A percentile compares a stretch with the other conserved stretches of the same genome.
Conservation (phyloP, 2,329 filamentous ascomycete species). For the Diaporthe amygdali region DNA sequence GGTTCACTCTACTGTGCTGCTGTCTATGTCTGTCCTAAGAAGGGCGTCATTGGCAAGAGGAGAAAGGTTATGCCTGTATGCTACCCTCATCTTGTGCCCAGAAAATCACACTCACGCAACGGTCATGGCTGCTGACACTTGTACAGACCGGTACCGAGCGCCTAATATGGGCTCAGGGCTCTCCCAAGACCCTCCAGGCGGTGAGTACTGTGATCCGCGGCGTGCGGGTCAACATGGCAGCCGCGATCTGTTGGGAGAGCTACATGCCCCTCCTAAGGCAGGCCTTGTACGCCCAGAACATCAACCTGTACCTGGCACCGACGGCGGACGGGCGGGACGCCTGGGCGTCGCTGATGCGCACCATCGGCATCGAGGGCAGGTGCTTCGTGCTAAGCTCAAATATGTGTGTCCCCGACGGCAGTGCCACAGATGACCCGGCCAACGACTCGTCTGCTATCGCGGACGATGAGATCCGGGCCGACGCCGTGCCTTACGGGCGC, state of each 20-base stretch:
- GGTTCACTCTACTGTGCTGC: constrained; percentile 85
- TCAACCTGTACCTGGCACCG: constrained; percentile 89
- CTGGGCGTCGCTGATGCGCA: constrained; percentile 84
- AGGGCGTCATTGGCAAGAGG: constrained; percentile 81
- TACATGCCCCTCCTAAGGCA: constrained; percentile 92
- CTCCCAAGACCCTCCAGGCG: constrained; percentile 77
- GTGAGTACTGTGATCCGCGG: constrained; percentile 81
- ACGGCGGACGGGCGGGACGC: constrained; percentile 85
- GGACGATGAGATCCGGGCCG: constrained; percentile 38
- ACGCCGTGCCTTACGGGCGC: constrained; percentile 46
- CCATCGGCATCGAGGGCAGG: constrained; percentile 79
- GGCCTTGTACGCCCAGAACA: constrained; percentile 84
- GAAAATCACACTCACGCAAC: neutral
- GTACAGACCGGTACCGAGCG: constrained; percentile 76
- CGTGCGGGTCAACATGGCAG: constrained; percentile 78
- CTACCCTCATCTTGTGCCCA: constrained; percentile 25
- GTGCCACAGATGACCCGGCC: constrained; percentile 41
- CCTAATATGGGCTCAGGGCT: constrained; percentile 88
- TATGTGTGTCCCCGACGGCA: constrained; percentile 71
- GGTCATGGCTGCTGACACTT: neutral
- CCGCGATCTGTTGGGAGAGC: constrained; percentile 96
- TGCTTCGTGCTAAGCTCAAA: constrained; percentile 88
- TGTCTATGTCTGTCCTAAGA: constrained; percentile 78
- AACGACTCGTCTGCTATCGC: neutral
- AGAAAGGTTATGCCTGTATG: constrained; percentile 88